Conservation (phyloP, 2,329 filamentous ascomycete genomes). For the Teratosphaeria pseudoeucalypti region DNA sequence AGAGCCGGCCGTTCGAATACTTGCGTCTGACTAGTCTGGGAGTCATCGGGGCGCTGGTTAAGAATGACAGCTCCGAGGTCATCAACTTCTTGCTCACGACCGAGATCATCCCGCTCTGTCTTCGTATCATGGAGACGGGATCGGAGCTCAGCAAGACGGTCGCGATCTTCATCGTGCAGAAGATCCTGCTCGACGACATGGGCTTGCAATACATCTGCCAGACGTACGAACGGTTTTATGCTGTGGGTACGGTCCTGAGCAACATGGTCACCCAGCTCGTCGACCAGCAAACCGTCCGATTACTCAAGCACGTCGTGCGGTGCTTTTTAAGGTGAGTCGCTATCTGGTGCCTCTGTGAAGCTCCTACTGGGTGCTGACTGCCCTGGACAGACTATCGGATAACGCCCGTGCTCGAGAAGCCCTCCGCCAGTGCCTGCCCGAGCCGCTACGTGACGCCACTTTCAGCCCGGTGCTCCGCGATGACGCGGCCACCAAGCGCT, state of each 20-base stretch:
- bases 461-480: slow-evolving; percentile 94
- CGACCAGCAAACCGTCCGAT: slow-evolving; percentile 88
- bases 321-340: slow-evolving; percentile 78
- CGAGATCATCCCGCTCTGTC: slow-evolving; percentile 93
- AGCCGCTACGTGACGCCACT: slow-evolving; percentile 95
- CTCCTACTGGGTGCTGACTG: slow-evolving; percentile 2
- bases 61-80: slow-evolving; percentile 96
- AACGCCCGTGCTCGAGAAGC: slow-evolving; percentile 93
- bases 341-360: not conserved
- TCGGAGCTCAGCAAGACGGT: slow-evolving; percentile 98
- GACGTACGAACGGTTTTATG: slow-evolving; percentile 97
- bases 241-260: slow-evolving; percentile 90
- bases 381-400: slow-evolving; percentile 63
- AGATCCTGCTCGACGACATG: slow-evolving; percentile 93
- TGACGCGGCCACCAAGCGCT: slow-evolving; percentile 94
- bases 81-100: slow-evolving; percentile 98
- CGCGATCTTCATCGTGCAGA: slow-evolving; percentile 98
- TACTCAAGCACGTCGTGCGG: slow-evolving; percentile 94
- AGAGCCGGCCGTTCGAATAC: slow-evolving; percentile 95
- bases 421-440: slow-evolving; percentile 86
- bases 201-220: slow-evolving; percentile 97
- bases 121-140: slow-evolving; percentile 98
- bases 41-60: slow-evolving; percentile 92
- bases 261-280: slow-evolving; percentile 98
- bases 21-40: slow-evolving; percentile 89